Conservation (phyloP, 768 basidiomycete genomes). For the Rubroboletus satanas region DNA sequence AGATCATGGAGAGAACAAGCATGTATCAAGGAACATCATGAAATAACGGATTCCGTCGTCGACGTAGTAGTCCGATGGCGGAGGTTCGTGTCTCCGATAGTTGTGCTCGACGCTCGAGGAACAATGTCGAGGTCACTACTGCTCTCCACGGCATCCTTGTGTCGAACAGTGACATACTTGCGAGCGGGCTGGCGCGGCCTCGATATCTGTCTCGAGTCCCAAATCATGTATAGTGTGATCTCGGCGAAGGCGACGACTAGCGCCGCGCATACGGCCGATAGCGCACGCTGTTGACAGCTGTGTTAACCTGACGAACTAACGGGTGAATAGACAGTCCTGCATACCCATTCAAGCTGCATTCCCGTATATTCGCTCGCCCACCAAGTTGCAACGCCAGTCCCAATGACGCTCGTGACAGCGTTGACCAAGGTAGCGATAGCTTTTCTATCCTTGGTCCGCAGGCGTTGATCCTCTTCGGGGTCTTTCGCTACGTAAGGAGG, state of each 20-base stretch:
- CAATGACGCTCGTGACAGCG: constrained; percentile 62
- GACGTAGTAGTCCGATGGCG: constrained; percentile 18
- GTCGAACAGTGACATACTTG: neutral
- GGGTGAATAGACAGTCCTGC: constrained; percentile 24
- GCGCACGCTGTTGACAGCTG: constrained; percentile 42
- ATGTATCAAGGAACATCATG: neutral
- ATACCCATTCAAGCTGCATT: constrained; percentile 75
- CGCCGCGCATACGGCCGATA: constrained; percentile 58
- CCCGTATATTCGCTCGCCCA: constrained; percentile 63
- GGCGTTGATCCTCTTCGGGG: constrained; percentile 45
- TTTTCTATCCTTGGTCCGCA: constrained; percentile 52
- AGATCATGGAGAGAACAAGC: neutral
- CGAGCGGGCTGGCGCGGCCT: constrained; percentile 4
- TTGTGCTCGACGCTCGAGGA: constrained; percentile 22
- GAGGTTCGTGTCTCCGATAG: constrained; percentile 10
- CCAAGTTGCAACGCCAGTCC: constrained; percentile 66
- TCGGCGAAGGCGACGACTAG: constrained; percentile 70
- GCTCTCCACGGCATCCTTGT: constrained; percentile 7
- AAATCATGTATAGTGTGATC: constrained; percentile 66
- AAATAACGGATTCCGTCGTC: neutral
- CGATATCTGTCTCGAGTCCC: constrained; percentile 49
- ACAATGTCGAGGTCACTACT: neutral
- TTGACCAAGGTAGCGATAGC: constrained; percentile 70
- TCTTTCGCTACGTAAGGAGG: constrained; percentile 46
- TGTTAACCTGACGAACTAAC: constrained; percentile 4